A percentile compares a stretch with the other conserved stretches of the same genome.
phyloP scores from a whole-genome alignment of 2,329 filamentous ascomycete species.

The Penicillium hordei region DNA sequence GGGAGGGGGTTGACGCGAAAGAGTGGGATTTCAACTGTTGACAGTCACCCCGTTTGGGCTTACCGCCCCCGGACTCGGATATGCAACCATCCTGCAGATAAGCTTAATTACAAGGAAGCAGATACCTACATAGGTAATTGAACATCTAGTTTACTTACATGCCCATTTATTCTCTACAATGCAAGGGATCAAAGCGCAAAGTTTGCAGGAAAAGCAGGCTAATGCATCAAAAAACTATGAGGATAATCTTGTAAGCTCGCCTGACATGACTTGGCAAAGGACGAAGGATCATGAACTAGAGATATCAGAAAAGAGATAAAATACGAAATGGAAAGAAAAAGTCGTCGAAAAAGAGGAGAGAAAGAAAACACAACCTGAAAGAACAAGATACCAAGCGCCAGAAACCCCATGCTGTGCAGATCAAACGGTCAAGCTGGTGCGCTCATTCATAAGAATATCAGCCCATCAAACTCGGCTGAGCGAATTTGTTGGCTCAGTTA shows the following conservation, averaged over 20 bases:
- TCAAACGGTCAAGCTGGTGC: constrained; percentile 28
- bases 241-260: neutral
- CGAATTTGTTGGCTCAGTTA: constrained; percentile 40
- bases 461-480: constrained; percentile 15
- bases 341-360: neutral
- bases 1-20: constrained; percentile 10
- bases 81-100: constrained; percentile 7
- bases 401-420: constrained; percentile 47
- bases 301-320: neutral
- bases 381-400: constrained; percentile 37
- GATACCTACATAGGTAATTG: neutral
- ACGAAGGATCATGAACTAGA: neutral
- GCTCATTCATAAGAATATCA: constrained; percentile 13
- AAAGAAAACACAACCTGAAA: constrained; percentile 14
- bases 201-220: constrained; percentile 4
- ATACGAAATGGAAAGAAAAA: neutral
- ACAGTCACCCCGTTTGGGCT: constrained; percentile 24
- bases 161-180: neutral
- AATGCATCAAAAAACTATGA: constrained; percentile 8
- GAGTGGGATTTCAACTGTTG: constrained; percentile 23
- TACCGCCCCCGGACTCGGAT: constrained; percentile 22
- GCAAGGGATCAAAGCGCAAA: neutral
- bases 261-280: neutral
- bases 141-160: neutral
- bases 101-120: constrained; percentile 5